These are phyloP conservation scores for Chenopodium formosanum DNA, from an alignment of 148 eudicot genomes.

Conservation along the genomic window DNA sequence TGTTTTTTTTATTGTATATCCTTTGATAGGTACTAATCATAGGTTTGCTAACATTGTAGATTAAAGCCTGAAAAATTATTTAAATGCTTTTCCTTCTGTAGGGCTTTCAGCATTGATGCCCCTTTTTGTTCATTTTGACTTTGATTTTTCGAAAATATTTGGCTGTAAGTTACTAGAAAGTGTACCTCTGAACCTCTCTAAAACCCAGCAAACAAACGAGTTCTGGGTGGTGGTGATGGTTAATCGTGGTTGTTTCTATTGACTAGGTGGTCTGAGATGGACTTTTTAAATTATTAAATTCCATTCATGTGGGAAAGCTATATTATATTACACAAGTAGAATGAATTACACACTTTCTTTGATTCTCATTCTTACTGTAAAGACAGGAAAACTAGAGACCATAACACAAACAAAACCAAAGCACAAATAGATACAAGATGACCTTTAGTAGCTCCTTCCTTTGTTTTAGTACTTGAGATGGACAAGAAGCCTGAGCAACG, in stretches of 20 bases:
- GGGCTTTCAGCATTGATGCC: not conserved
- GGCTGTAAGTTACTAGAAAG: not conserved
- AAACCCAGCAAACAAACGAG: not conserved
- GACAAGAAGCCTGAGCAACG: conserved; percentile 72
- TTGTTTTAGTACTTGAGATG: conserved; percentile 62
- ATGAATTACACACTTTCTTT: conserved; percentile 23
- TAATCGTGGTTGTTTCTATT: not conserved
- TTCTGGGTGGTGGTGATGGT: not conserved
- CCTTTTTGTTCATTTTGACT: too few relatives aligned
- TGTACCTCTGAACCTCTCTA: not conserved
- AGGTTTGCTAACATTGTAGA: not conserved
- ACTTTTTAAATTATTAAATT: not conserved
- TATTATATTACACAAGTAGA: conserved; percentile 19
- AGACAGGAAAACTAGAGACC: conserved; percentile 14
- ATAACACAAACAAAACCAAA: conserved; percentile 26
- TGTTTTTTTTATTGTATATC: not conserved
- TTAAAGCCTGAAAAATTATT: not conserved
- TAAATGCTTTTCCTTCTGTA: not conserved
- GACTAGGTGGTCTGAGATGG: not conserved
- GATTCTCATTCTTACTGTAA: conserved; percentile 8
- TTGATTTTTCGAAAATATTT: too few relatives aligned
- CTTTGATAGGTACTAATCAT: not conserved
- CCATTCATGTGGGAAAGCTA: conserved; percentile 8
- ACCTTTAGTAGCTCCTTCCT: not conserved
- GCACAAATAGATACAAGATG: conserved; percentile 19